A percentile compares a stretch with the other conserved stretches of the same genome.
phyloP scores from a whole-genome alignment of 805 yeast species.

The Pichia heedii region DNA sequence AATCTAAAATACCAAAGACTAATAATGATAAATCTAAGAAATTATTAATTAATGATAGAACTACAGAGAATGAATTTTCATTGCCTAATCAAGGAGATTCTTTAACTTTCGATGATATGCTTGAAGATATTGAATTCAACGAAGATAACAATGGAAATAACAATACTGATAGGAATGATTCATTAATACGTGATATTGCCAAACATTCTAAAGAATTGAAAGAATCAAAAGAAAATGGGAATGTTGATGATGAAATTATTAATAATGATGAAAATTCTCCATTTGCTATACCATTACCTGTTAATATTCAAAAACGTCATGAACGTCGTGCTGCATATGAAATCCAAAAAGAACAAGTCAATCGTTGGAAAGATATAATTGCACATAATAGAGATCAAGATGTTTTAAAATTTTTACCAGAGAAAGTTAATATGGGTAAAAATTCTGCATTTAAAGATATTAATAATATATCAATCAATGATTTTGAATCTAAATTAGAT shows the following conservation, averaged over 20 bases:
- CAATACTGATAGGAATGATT: slow-evolving; percentile 29
- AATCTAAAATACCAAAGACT: slow-evolving; percentile 26
- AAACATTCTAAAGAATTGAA: slow-evolving; percentile 22
- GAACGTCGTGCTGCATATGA: slow-evolving; percentile 89
- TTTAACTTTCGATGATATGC: slow-evolving; percentile 65
- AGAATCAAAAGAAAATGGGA: slow-evolving; percentile 13
- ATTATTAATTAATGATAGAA: slow-evolving; percentile 39
- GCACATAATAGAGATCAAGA: slow-evolving; percentile 76
- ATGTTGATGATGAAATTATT: slow-evolving; percentile 20
- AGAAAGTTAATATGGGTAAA: slow-evolving; percentile 45
- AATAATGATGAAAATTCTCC: slow-evolving; percentile 24
- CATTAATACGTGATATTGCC: slow-evolving; percentile 32
- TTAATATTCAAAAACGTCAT: slow-evolving; percentile 72
- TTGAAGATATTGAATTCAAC: slow-evolving; percentile 45
- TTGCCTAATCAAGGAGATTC: slow-evolving; percentile 54
- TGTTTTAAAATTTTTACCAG: slow-evolving; percentile 49
- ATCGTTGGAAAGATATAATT: slow-evolving; percentile 82
- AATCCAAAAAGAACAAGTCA: slow-evolving; percentile 75
- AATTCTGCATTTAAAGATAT: slow-evolving; percentile 46
- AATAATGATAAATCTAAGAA: slow-evolving; percentile 31
- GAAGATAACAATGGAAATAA: slow-evolving; percentile 21
- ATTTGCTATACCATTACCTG: slow-evolving; percentile 74
- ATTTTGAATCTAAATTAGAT: slow-evolving; percentile 59
- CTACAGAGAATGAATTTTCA: slow-evolving; percentile 61
- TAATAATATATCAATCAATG: slow-evolving; percentile 40